phyloP scores from a whole-genome alignment of 108 stramenopile species.

The Skeletonema potamos region DNA sequence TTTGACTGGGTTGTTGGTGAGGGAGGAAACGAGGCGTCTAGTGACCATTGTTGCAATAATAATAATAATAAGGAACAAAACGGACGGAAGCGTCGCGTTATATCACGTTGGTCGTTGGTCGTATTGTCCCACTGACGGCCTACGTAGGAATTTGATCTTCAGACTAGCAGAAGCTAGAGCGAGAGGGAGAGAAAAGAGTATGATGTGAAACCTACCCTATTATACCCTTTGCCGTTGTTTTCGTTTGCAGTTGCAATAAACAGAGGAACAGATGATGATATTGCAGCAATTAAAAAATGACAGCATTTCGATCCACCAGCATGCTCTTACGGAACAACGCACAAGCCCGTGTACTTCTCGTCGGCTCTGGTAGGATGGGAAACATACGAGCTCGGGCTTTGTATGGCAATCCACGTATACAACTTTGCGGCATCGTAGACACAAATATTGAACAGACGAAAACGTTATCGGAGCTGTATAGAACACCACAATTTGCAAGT shows the following conservation, averaged over 20 bases:
- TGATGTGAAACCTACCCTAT: no score
- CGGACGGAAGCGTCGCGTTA: no score
- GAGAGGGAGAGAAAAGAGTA: no score
- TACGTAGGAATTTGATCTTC: no score
- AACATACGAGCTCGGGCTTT: conserved; percentile 54
- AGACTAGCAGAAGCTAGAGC: no score
- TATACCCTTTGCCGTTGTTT: no score
- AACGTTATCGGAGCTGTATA: conserved; percentile 37
- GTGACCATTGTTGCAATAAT: background rate
- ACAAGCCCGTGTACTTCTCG: conserved; percentile 27
- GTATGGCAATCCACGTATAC: conserved; percentile 55
- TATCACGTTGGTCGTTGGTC: no score
- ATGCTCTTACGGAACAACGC: background rate
- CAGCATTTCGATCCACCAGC: background rate
- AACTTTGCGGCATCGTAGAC: conserved; percentile 63
- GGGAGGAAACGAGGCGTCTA: background rate
- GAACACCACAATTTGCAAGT: conserved; percentile 6
- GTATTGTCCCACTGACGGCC: no score
- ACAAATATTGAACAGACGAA: conserved; percentile 33
- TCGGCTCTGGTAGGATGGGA: conserved; percentile 74
- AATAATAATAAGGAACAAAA: no score
- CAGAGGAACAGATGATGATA: no score
- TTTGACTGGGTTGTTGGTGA: conserved; percentile 13
- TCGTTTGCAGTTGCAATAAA: no score
- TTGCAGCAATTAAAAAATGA: background rate